These are phyloP conservation scores for Cutaneotrichosporon cutaneum DNA, from an alignment of 1,284 basidiomycete species.

Conservation along the genomic window DNA sequence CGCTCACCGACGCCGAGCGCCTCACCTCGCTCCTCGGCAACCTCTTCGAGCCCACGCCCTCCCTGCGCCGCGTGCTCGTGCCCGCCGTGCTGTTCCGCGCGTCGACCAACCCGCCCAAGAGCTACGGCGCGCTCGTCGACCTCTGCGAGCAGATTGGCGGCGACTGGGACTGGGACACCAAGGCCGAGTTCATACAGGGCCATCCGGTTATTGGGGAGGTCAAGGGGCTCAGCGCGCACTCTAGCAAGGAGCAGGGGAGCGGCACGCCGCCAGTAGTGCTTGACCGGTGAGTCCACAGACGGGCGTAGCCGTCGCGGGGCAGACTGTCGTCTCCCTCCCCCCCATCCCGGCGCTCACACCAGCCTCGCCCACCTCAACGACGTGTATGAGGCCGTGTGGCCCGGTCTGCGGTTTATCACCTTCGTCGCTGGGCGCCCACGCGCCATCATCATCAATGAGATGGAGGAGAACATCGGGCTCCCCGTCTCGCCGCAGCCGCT, in stretches of 20 bases:
- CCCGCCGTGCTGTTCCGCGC: constrained; percentile 30
- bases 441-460: constrained; percentile 68
- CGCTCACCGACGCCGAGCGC: not conserved
- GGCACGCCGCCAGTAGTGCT: constrained; percentile 43
- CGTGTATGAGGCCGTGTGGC: constrained; percentile 70
- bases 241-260: constrained; percentile 71
- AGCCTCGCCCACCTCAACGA: constrained; percentile 64
- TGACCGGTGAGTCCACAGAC: constrained; percentile 33
- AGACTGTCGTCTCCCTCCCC: too few relatives aligned
- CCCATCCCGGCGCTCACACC: constrained; percentile 13
- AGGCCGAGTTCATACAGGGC: constrained; percentile 70
- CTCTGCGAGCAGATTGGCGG: constrained; percentile 59
- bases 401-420: constrained; percentile 78
- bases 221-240: constrained; percentile 62
- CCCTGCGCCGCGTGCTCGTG: constrained; percentile 31
- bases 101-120: constrained; percentile 21
- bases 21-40: constrained; percentile 29
- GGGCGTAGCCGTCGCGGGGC: too few relatives aligned
- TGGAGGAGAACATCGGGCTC: constrained; percentile 64
- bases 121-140: constrained; percentile 66
- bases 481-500: constrained; percentile 31
- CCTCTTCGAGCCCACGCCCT: constrained; percentile 40
- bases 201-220: constrained; percentile 88
- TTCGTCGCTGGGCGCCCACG: constrained; percentile 83
- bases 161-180: constrained; percentile 61